A percentile compares a stretch with the other conserved stretches of the same genome.
These are phyloP conservation scores for Venturia asperata DNA, from an alignment of 2,329 filamentous ascomycete species.

Conservation along the genomic window DNA sequence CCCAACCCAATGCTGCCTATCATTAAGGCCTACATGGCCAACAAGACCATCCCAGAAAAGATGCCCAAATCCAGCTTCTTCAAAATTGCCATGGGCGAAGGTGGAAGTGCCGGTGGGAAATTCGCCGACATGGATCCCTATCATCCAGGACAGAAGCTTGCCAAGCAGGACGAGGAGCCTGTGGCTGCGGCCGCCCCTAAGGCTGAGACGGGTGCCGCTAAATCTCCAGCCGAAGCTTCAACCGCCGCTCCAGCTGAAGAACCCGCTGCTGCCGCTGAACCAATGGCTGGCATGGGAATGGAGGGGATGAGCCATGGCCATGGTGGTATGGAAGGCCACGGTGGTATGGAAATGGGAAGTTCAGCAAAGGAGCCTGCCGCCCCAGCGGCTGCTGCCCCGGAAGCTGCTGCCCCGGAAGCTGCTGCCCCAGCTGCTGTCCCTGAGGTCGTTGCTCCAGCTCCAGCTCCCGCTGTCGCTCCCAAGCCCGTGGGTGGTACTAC, in stretches of 20 bases:
- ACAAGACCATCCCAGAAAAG: slow-evolving; percentile 9
- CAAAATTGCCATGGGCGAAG: slow-evolving; percentile 19
- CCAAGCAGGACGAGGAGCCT: not conserved
- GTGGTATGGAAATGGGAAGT: not conserved
- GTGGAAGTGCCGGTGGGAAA: slow-evolving; percentile 15
- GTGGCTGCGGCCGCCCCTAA: not conserved
- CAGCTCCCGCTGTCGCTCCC: not conserved
- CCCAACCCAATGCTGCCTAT: slow-evolving; percentile 18
- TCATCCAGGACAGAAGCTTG: slow-evolving; percentile 8
- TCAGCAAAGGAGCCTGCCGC: no score
- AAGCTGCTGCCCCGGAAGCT: not conserved
- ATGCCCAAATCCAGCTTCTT: slow-evolving; percentile 18
- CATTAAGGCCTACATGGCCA: slow-evolving; percentile 14
- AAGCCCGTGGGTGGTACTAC: not conserved
- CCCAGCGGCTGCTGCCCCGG: not conserved
- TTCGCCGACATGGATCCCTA: slow-evolving; percentile 13
- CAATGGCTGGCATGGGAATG: not conserved
- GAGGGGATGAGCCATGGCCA: slow-evolving; percentile 13
- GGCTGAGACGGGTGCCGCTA: not conserved
- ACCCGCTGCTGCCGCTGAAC: not conserved
- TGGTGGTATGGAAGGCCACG: not conserved
- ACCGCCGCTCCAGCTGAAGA: not conserved
- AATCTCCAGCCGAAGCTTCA: not conserved
- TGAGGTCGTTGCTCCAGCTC: not conserved
- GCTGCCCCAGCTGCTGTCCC: not conserved